Base-by-base conservation (phyloP, 2,329 filamentous ascomycete genomes). In the Ascochyta rabiei region DNA sequence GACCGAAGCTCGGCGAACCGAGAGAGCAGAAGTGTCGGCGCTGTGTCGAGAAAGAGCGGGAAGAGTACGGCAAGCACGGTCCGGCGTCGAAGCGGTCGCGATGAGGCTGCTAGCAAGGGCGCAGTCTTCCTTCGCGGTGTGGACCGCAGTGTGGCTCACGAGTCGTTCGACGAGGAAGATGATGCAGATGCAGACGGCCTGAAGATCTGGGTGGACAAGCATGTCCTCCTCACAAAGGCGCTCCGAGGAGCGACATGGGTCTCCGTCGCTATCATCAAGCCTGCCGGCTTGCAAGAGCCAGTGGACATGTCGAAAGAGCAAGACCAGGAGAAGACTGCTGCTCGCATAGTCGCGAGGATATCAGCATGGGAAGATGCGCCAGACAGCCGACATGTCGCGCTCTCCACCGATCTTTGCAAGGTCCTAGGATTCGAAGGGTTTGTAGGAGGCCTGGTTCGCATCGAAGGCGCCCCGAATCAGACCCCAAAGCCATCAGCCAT, bases 291-390 rank as follows among this genome's bases (percentile, higher is more conserved):
- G 21, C 86, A 92, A 61, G 82, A 86, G 52, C 85, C 88, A 0
- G 76, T 87, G 1, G 89, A 92, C 67, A 85, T 89, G 42, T 89
- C 93, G 61, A 86, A 86, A 50, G 88, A 90, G 46, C 82, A 77
- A 64, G 77, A 89, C 67, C 79, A 83, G 63, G 78, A 86, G 28
- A 81, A 81, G 56, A 78, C 81, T 9, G 81, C 87, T 1, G 79
- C 82, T 15, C 93, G 88, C 63, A 77, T 98, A 1, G 84, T 98
- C 33, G 93, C 92, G 2, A 85, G 84, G 59, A 75, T 98, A 3
- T 80, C 84, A 34, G 78, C 86, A 1, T 99, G 95, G 96, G 85
- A 93, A 53, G 91, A 96, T 68, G 88, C 92, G 1, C 92, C 95
- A 1, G 91, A 93, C 68, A 87, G 86, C 48, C 87, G 89, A 59